Evolutionary conservation across 495 filamentous ascomycete genomes (phyloP).

Genomic region (Thermothielavioides terrestris): DNA sequence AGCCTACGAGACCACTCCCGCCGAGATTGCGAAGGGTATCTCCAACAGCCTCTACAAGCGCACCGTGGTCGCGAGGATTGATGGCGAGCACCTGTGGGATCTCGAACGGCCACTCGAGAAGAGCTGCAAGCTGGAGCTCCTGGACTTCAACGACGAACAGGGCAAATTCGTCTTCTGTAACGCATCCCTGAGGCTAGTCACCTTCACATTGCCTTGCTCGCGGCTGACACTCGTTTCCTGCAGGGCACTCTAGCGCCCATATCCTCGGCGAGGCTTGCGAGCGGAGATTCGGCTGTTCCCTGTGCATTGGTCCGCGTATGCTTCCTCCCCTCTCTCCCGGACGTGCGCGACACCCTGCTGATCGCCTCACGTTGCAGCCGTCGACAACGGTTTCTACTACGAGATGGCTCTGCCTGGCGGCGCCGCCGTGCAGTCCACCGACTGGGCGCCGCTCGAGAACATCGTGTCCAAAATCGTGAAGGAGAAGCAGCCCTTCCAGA

Average conservation of each 20-base stretch:
- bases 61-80: constrained; percentile 73
- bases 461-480: constrained; percentile 73
- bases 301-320: constrained; percentile 84
- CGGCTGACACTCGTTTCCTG: constrained; percentile 42
- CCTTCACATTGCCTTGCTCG: neutral
- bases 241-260: constrained; percentile 83
- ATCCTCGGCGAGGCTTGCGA: constrained; percentile 90
- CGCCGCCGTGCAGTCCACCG: constrained; percentile 60
- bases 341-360: neutral
- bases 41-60: constrained; percentile 64
- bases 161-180: constrained; percentile 46
- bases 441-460: constrained; percentile 73
- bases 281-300: constrained; percentile 75
- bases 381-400: constrained; percentile 94
- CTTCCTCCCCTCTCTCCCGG: neutral
- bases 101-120: constrained; percentile 78
- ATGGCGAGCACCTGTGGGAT: constrained; percentile 76
- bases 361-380: constrained; percentile 6
- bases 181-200: neutral
- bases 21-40: constrained; percentile 55
- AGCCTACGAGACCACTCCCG: constrained; percentile 65
- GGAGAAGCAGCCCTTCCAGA: constrained; percentile 93
- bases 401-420: constrained; percentile 82
- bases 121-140: constrained; percentile 65
- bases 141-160: constrained; percentile 77